Base-by-base conservation (phyloP, 2,329 filamentous ascomycete species). In the Graphium sp. region DNA sequence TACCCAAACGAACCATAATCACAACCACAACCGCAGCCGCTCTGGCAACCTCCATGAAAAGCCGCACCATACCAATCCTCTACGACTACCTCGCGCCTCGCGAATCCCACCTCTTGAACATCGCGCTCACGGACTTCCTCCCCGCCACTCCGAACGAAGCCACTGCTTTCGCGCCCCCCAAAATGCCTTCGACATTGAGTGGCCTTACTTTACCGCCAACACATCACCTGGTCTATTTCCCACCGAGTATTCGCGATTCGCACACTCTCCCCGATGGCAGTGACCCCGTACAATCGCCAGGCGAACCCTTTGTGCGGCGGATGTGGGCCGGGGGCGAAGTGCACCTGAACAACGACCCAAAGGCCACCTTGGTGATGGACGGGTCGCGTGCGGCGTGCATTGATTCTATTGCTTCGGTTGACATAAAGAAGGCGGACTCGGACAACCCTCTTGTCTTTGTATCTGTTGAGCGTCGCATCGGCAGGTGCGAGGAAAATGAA, bases 281-380 rank as follows among this genome's bases (percentile, higher is more conserved):
- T 7, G 24, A 26, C 14, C 24, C 24, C 19, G 15, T 15, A 12
- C 24, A 26, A 18, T 14, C 24, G 8, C 24, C 24, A 15, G 24
- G 24, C 12, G 12, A 25, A 18, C 14, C 24, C 6, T 26, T 26
- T 16, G 10, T 18, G 13, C 24, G 24, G 13, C 24, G 24, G 7
- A 26, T 26, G 24, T 26, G 24, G 24, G 24, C 24, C 9, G 24
- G 24, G 9, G 24, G 24, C 9, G 24, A 26, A 12, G 24, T 26
- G n/a, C 14, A 26, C 14, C n/a, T 26, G 7, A 26, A 26, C 24
- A 15, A 15, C 13, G 17, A 10, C n/a, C 14, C 24, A n/a, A 18
- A 8, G 24, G n/a, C n/a, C 7, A 8, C 15, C 10, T 18, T 26
- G 7, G n/a, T n/a, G 7, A 11, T 26, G 8, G 24, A 26, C 14